Base-by-base conservation (phyloP, 208 protist species). In the Acanthamoeba castellanii region DNA sequence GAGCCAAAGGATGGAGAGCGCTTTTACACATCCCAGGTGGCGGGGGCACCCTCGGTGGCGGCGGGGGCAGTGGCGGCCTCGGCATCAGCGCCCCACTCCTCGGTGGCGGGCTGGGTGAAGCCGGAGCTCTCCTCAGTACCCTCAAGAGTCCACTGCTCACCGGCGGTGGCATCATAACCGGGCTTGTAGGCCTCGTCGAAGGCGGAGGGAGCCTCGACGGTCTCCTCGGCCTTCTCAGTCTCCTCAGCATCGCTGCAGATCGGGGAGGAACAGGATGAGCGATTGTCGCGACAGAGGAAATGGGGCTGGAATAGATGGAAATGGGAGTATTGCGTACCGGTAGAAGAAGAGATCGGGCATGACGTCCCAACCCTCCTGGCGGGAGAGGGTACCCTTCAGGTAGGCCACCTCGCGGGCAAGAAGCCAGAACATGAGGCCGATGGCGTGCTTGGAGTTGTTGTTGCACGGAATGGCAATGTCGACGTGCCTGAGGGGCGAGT, bases 281-380 rank as follows among this genome's bases (percentile, higher is more conserved):
- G n/a, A n/a, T n/a, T n/a, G n/a, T n/a, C n/a, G n/a, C n/a, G n/a
- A n/a, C n/a, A n/a, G n/a, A n/a, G n/a, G n/a, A n/a, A n/a, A n/a
- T n/a, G n/a, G n/a, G n/a, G n/a, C n/a, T n/a, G n/a, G n/a, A 42
- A 37, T 76, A 16, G n/a, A 42, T 30, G 68, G 30, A 18, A 13
- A 76, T 3, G 68, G 13, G 13, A 42, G n/a, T n/a, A n/a, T n/a
- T n/a, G 32, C 32, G 68, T 76, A 76, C 78, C 81, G 27, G 98
- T 99, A 99, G 98, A 99, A 99, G 99, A 99, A 99, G 82, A 99
- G 98, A 98, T 99, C 99, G 94, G 99, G 98, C 98, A 99, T 99
- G 94, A 99, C 99, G 82, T 99, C 98, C 99, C 99, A 99, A 45
- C 96, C 96, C 76, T 98, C 96, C 13, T 96, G 95, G 96, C 99